These are phyloP conservation scores for Saksenaea oblongispora DNA, from an alignment of 371 early-diverging fungal genomes.

Conservation along the genomic window DNA sequence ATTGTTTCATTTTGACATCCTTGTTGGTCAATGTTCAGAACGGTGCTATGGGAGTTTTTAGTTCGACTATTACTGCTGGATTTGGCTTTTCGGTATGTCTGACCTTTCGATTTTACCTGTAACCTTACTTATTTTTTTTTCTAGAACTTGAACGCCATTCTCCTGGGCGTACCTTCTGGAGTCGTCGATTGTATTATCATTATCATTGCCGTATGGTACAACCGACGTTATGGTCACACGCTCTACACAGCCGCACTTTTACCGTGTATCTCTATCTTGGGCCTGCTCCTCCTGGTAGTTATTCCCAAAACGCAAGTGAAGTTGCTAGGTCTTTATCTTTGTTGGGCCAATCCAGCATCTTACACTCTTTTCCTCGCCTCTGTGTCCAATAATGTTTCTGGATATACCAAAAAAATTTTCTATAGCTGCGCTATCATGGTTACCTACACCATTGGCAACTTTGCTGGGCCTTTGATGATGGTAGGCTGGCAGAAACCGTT, in stretches of 20 bases:
- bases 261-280: constrained; percentile 26
- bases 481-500: constrained; percentile 22
- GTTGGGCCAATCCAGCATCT: constrained; percentile 31
- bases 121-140: background rate
- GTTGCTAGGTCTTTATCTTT: constrained; percentile 33
- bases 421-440: constrained; percentile 22
- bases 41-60: constrained; percentile 37
- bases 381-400: constrained; percentile 29
- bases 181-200: constrained; percentile 31
- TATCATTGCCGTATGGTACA: constrained; percentile 32
- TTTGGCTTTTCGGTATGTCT: constrained; percentile 42
- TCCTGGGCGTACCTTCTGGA: constrained; percentile 43
- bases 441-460: constrained; percentile 32
- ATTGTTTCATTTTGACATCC: constrained; percentile 29
- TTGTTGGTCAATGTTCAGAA: constrained; percentile 40
- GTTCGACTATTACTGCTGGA: constrained; percentile 36
- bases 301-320: constrained; percentile 37
- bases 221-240: constrained; percentile 37
- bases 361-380: constrained; percentile 24
- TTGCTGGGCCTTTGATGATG: constrained; percentile 29
- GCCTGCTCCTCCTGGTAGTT: constrained; percentile 35
- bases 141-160: constrained; percentile 34
- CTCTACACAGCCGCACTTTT: constrained; percentile 24
- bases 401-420: constrained; percentile 38
- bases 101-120: background rate